Evolutionary conservation across 2,329 filamentous ascomycete species (phyloP).

Genomic region (Tolypocladium guangdongense): DNA sequence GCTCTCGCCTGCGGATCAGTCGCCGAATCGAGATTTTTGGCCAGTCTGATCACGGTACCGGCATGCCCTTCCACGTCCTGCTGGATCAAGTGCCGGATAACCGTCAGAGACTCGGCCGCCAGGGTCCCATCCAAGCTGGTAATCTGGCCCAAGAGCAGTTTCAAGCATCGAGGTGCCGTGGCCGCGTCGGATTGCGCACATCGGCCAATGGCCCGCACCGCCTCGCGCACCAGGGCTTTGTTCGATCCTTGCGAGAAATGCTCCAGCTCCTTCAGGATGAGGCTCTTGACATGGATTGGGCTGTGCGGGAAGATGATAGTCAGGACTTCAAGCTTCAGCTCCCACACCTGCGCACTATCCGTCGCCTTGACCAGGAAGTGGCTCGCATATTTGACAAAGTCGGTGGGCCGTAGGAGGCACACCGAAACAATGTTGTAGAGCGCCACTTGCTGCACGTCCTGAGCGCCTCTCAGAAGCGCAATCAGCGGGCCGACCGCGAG

Average conservation of each 20-base stretch:
- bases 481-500: slow-evolving; percentile 73
- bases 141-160: slow-evolving; percentile 75
- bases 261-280: slow-evolving; percentile 86
- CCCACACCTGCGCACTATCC: slow-evolving; percentile 75
- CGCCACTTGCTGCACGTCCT: slow-evolving; percentile 81
- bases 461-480: slow-evolving; percentile 70
- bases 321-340: slow-evolving; percentile 81
- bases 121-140: slow-evolving; percentile 78
- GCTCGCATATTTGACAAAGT: slow-evolving; percentile 80
- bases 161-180: slow-evolving; percentile 69
- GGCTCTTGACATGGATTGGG: slow-evolving; percentile 62
- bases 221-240: slow-evolving; percentile 71
- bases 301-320: slow-evolving; percentile 85
- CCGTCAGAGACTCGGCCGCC: slow-evolving; percentile 86
- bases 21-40: slow-evolving; percentile 82
- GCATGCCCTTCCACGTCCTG: slow-evolving; percentile 72
- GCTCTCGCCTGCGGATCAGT: slow-evolving; percentile 81
- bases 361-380: slow-evolving; percentile 80
- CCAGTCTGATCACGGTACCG: slow-evolving; percentile 77
- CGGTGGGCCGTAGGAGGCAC: slow-evolving; percentile 60
- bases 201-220: slow-evolving; percentile 83
- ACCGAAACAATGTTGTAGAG: slow-evolving; percentile 95
- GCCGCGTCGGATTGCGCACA: slow-evolving; percentile 70
- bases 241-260: slow-evolving; percentile 75
- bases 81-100: slow-evolving; percentile 91